phyloP scores from a whole-genome alignment of 2,329 filamentous ascomycete species.

The Zelopaecilomyces penicillatus region DNA sequence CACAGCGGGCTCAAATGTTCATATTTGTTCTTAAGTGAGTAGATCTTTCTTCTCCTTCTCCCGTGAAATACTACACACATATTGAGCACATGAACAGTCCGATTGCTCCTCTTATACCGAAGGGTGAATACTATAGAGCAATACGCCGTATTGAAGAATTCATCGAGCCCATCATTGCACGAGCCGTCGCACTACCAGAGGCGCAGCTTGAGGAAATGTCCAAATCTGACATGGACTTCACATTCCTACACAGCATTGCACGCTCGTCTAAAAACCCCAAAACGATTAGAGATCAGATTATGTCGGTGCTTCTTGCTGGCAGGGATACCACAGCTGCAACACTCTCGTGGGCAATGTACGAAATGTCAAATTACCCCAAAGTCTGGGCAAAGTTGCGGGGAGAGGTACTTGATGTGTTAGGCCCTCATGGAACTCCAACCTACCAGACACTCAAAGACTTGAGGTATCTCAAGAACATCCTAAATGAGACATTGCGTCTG shows the following conservation, averaged over 20 bases:
- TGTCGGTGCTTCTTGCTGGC: slow-evolving; percentile 68
- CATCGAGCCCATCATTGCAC: slow-evolving; percentile 60
- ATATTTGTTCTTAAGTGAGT: slow-evolving; percentile 41
- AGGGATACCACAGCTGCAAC: slow-evolving; percentile 80
- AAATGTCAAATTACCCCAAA: slow-evolving; percentile 62
- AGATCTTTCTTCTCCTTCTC: not conserved
- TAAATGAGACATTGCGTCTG: slow-evolving; percentile 69
- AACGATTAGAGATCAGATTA: slow-evolving; percentile 67
- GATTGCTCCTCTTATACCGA: slow-evolving; percentile 49
- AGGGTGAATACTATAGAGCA: slow-evolving; percentile 50
- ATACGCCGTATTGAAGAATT: slow-evolving; percentile 60
- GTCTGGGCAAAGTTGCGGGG: slow-evolving; percentile 58
- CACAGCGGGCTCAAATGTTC: slow-evolving; percentile 58
- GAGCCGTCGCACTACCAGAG: slow-evolving; percentile 52
- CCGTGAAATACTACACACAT: not conserved
- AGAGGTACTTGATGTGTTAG: slow-evolving; percentile 62
- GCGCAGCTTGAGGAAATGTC: slow-evolving; percentile 61
- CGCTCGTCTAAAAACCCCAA: slow-evolving; percentile 54
- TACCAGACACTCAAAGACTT: slow-evolving; percentile 82
- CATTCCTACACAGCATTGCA: slow-evolving; percentile 70
- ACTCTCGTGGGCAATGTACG: slow-evolving; percentile 74
- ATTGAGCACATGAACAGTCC: slow-evolving; percentile 33
- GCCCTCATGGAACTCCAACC: slow-evolving; percentile 51
- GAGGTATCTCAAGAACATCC: slow-evolving; percentile 66
- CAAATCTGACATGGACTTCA: slow-evolving; percentile 58